Percentiles rank a stretch among this genome's conserved stretches.
These are phyloP conservation scores for Linnemannia zychae DNA, from an alignment of 192 early-diverging fungal species.

Conservation along the genomic window DNA sequence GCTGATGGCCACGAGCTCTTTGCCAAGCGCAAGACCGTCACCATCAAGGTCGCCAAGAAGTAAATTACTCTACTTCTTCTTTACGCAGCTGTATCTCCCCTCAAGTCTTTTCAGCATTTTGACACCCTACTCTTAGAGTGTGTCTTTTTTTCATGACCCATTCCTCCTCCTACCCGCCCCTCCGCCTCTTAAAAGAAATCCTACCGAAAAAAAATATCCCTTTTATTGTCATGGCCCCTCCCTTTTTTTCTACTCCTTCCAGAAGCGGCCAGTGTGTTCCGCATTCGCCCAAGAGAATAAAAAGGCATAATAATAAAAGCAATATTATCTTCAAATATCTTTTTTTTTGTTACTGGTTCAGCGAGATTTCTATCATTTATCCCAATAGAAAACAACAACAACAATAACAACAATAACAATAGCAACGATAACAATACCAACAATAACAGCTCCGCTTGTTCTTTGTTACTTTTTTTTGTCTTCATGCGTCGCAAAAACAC, in stretches of 20 bases:
- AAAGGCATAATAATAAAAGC: neutral
- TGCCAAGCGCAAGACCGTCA: slow-evolving; percentile 39
- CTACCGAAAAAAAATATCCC: neutral
- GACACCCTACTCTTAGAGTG: slow-evolving; percentile 40
- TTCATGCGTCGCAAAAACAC: too few relatives aligned
- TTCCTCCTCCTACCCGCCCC: neutral
- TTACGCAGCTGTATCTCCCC: neutral
- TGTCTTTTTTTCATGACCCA: neutral
- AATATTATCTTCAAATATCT: neutral
- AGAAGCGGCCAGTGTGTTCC: neutral
- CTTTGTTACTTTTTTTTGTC: too few relatives aligned
- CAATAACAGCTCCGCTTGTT: too few relatives aligned
- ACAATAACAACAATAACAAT: neutral
- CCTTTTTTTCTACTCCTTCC: neutral
- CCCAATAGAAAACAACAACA: neutral
- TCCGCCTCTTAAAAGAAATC: neutral
- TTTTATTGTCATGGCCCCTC: neutral
- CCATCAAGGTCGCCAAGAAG: slow-evolving; percentile 29
- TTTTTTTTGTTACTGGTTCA: slow-evolving; percentile 2
- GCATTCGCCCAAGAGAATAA: neutral
- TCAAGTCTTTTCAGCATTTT: slow-evolving; percentile 63
- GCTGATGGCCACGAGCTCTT: slow-evolving; percentile 20
- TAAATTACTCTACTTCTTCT: neutral
- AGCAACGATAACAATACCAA: too few relatives aligned
- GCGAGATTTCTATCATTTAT: neutral